Evolutionary conservation across 345 rosid species (phyloP).

Genomic region (Populus deltoides): DNA sequence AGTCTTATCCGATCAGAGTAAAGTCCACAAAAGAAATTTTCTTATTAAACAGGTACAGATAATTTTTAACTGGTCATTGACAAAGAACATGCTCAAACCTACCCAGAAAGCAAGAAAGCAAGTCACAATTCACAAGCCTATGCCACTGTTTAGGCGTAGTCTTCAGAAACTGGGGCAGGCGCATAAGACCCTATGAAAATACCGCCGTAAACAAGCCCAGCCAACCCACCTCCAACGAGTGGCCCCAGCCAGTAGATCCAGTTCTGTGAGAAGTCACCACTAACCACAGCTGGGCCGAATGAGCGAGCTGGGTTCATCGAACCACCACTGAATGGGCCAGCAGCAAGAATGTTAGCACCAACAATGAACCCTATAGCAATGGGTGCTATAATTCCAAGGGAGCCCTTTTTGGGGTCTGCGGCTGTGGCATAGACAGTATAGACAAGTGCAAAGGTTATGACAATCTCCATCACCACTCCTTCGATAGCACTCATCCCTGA

Average conservation of each 20-base stretch:
- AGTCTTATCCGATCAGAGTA: not conserved
- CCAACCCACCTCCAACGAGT: constrained; percentile 75
- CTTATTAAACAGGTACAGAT: not conserved
- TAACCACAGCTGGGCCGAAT: constrained; percentile 82
- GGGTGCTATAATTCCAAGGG: constrained; percentile 70
- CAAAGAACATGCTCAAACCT: constrained; percentile 4
- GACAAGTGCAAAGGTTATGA: constrained; percentile 70
- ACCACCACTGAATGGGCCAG: constrained; percentile 90
- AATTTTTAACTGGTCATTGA: not conserved
- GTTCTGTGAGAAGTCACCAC: constrained; percentile 56
- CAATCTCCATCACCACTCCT: constrained; percentile 73
- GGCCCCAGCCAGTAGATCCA: constrained; percentile 93
- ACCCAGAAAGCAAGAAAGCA: not conserved
- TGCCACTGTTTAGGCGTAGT: not conserved
- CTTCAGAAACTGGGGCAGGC: constrained; percentile 37
- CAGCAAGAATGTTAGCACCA: constrained; percentile 89
- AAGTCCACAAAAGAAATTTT: not conserved
- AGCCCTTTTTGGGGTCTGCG: constrained; percentile 78
- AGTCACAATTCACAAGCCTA: not conserved
- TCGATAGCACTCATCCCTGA: constrained; percentile 54
- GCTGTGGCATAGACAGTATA: constrained; percentile 91
- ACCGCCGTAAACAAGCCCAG: constrained; percentile 75
- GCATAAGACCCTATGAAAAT: constrained; percentile 62
- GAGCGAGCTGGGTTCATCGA: constrained; percentile 97
- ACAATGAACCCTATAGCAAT: constrained; percentile 87